A percentile compares a stretch with the other conserved stretches of the same genome.
Evolutionary conservation across 148 eudicot species (phyloP).

Genomic region (Agrostemma githago): DNA sequence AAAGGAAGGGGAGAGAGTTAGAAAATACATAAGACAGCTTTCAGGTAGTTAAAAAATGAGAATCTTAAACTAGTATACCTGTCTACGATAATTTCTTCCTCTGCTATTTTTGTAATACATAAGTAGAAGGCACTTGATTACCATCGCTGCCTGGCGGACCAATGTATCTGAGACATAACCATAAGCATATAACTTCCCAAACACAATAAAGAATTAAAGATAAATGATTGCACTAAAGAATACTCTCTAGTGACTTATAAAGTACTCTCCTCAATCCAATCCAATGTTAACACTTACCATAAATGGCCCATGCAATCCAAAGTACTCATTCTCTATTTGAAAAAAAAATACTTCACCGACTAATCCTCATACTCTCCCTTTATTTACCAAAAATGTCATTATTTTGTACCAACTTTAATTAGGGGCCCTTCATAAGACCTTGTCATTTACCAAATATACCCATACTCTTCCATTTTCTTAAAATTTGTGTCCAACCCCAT

Average conservation of each 20-base stretch:
- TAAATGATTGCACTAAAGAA: neutral
- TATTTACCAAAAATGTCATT: no score
- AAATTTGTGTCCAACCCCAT: no score
- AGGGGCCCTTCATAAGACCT: no score
- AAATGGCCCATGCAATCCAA: no score
- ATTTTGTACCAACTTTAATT: no score
- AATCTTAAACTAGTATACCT: constrained; percentile 24
- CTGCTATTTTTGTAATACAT: constrained; percentile 86
- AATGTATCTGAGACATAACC: constrained; percentile 60
- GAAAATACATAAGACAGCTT: neutral
- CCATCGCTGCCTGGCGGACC: constrained; percentile 92
- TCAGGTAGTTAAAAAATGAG: neutral
- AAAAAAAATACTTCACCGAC: no score
- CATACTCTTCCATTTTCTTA: no score
- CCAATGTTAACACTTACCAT: no score
- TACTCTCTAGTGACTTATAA: neutral
- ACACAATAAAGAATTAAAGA: constrained; percentile 5
- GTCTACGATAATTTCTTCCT: constrained; percentile 85
- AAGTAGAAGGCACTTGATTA: constrained; percentile 67
- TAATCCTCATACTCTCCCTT: no score
- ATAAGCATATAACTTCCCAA: constrained; percentile 9
- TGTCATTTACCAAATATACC: no score
- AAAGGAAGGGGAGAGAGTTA: constrained; percentile 15
- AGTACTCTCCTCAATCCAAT: no score
- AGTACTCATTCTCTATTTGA: no score